A percentile compares a stretch with the other conserved stretches of the same genome.
These are phyloP conservation scores for Debaryomyces robertsiae DNA, from an alignment of 1,139 yeast genomes.

Conservation along the genomic window DNA sequence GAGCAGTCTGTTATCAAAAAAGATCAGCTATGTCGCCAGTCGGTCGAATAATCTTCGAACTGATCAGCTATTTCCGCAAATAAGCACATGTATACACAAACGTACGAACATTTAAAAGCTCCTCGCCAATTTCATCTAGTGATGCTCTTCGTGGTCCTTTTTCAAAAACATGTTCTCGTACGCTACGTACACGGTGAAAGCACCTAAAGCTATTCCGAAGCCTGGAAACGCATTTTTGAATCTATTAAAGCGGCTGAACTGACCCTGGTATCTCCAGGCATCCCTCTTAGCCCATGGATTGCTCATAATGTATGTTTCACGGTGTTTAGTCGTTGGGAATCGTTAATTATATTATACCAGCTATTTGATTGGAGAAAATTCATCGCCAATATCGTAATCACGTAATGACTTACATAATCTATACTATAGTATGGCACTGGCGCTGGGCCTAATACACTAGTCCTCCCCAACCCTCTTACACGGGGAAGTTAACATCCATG, in stretches of 20 bases:
- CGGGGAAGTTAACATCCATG: no score
- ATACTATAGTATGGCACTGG: no score
- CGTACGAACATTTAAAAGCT: no score
- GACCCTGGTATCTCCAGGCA: constrained; percentile 90
- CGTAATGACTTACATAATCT: no score
- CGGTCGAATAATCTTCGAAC: no score
- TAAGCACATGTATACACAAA: constrained; percentile 5
- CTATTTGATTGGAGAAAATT: constrained; percentile 8
- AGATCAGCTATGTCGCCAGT: no score
- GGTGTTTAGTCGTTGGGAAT: background rate
- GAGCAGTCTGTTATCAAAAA: no score
- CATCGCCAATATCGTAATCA: background rate
- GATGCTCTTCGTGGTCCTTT: constrained; percentile 33
- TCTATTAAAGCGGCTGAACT: constrained; percentile 70
- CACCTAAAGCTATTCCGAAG: constrained; percentile 76
- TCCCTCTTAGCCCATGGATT: constrained; percentile 69
- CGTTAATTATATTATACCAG: constrained; percentile 4
- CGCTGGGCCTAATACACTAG: no score
- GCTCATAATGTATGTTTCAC: constrained; percentile 23
- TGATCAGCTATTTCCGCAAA: background rate
- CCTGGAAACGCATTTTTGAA: constrained; percentile 83
- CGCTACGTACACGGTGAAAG: constrained; percentile 66
- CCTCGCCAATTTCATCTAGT: constrained; percentile 19
- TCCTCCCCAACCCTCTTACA: no score
- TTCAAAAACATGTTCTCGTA: constrained; percentile 58